Evolutionary conservation across 2,329 filamentous ascomycete species (phyloP).

Genomic region (Dactylellina drechsleri): DNA sequence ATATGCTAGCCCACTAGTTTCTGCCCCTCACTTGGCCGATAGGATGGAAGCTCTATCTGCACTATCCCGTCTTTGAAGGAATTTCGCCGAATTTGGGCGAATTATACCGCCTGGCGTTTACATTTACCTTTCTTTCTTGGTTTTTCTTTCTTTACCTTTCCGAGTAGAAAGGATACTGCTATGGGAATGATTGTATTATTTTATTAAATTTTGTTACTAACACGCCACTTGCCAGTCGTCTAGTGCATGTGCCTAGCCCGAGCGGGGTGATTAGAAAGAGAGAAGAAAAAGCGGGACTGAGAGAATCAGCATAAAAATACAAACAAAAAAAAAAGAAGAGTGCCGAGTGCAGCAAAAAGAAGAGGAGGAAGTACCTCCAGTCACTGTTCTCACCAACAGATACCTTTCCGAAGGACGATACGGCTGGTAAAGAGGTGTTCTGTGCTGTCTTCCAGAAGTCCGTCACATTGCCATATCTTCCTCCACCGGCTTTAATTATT

Average conservation of each 20-base stretch:
- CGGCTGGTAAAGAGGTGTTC: conserved; percentile 6
- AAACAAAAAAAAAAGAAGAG: conserved; percentile 17
- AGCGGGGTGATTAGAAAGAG: conserved; percentile 45
- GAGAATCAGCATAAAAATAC: conserved; percentile 13
- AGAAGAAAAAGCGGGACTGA: conserved; percentile 43
- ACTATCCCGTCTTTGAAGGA: conserved; percentile 15
- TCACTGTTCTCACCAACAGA: not conserved
- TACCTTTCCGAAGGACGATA: not conserved
- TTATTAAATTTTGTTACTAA: not conserved
- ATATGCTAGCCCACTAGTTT: conserved; percentile 6
- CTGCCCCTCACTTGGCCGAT: conserved; percentile 2
- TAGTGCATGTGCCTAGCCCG: conserved; percentile 54
- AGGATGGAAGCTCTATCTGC: not conserved
- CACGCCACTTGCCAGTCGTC: conserved; percentile 38
- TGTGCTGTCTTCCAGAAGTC: conserved; percentile 12
- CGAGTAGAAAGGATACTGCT: too few species aligned
- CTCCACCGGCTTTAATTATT: too few species aligned
- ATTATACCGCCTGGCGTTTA: not conserved
- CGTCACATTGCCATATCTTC: too few species aligned
- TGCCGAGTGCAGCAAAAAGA: not conserved
- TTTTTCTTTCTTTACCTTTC: conserved; percentile 1
- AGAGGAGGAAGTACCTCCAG: not conserved
- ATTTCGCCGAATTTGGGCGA: conserved; percentile 13
- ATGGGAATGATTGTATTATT: too few species aligned
- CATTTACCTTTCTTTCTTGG: too few species aligned